These are phyloP conservation scores for Nakazawaea anatomiae DNA, from an alignment of 805 yeast species.

Conservation along the genomic window DNA sequence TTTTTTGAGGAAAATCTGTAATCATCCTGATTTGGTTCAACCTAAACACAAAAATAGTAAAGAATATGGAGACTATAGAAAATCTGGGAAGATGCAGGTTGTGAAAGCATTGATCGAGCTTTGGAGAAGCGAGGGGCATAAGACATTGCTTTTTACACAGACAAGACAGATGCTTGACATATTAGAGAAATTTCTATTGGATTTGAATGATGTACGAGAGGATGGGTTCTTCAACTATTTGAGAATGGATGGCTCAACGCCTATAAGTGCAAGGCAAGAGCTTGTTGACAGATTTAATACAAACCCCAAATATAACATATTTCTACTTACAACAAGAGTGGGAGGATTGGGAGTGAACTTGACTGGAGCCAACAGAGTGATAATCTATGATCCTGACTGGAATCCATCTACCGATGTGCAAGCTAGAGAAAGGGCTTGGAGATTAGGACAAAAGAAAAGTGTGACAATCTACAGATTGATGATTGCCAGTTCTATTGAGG, in stretches of 20 bases:
- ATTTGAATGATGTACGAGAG: conserved; percentile 23
- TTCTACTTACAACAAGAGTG: conserved; percentile 86
- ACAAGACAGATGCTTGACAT: conserved; percentile 92
- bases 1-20: conserved; percentile 84
- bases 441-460: conserved; percentile 90
- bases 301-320: conserved; percentile 51
- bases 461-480: conserved; percentile 86
- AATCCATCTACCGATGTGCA: conserved; percentile 96
- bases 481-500: conserved; percentile 95
- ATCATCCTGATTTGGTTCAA: conserved; percentile 84
- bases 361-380: conserved; percentile 93
- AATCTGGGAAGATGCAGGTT: conserved; percentile 91
- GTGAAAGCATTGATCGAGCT: conserved; percentile 64
- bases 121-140: conserved; percentile 75
- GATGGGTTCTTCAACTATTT: conserved; percentile 39
- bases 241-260: conserved; percentile 94
- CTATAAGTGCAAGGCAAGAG: conserved; percentile 66
- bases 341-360: conserved; percentile 94
- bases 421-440: conserved; percentile 96
- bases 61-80: conserved; percentile 47
- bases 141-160: conserved; percentile 84
- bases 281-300: conserved; percentile 79
- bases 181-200: conserved; percentile 58
- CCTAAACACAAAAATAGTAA: conserved; percentile 25
- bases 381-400: conserved; percentile 97